A percentile compares a stretch with the other conserved stretches of the same genome.
Evolutionary conservation across 257 asterid genomes (phyloP).

Genomic region (Capsicum rhomboideum): DNA sequence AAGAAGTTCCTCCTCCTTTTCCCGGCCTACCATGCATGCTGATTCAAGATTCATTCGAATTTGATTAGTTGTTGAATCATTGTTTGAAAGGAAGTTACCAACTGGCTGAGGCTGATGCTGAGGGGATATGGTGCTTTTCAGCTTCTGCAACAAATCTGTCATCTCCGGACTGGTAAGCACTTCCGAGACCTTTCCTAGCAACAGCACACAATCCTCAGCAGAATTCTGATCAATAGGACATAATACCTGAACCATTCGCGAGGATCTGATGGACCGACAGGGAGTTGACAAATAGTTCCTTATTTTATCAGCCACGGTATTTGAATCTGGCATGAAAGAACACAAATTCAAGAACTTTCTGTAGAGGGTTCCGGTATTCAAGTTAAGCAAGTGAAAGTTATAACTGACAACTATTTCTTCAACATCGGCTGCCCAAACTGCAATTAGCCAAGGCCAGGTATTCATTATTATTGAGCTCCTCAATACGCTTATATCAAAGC

Average conservation of each 20-base stretch:
- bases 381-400: not conserved
- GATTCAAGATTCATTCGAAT: not conserved
- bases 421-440: not conserved
- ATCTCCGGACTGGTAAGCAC: not conserved
- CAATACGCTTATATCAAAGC: not conserved
- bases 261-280: not conserved
- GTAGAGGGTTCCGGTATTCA: not conserved
- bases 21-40: not conserved
- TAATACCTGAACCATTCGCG: not conserved
- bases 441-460: not conserved
- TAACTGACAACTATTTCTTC: not conserved
- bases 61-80: not conserved
- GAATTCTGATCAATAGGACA: not conserved
- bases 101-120: too few species aligned
- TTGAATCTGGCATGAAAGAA: not conserved
- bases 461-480: not conserved
- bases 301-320: not conserved
- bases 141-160: not conserved
- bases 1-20: not conserved
- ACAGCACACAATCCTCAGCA: not conserved
- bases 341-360: not conserved
- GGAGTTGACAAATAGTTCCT: not conserved
- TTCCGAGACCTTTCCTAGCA: not conserved
- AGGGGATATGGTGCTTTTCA: not conserved
- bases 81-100: not conserved